phyloP scores from a whole-genome alignment of 805 yeast genomes.

The Ogataea saltuana region DNA sequence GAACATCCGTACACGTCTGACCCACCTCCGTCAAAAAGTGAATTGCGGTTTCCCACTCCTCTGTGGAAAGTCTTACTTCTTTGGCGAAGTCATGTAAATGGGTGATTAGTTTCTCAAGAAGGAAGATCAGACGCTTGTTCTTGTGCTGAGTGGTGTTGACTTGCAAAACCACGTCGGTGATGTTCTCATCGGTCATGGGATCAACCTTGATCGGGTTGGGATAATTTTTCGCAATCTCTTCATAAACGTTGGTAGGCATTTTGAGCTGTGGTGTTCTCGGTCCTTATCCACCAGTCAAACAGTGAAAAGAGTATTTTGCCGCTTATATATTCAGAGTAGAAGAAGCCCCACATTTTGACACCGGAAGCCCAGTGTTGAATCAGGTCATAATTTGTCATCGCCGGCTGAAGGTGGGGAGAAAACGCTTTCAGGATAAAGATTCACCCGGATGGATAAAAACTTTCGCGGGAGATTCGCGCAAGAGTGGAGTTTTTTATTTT shows the following conservation, averaged over 20 bases:
- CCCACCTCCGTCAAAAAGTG: conserved; percentile 12
- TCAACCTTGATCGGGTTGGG: conserved; percentile 13
- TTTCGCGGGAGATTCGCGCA: no score
- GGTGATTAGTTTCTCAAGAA: conserved; percentile 5
- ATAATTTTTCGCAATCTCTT: conserved; percentile 4
- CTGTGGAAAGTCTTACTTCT: conserved; percentile 14
- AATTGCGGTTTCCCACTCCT: conserved; percentile 12
- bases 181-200: conserved; percentile 14
- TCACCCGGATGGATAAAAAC: not conserved
- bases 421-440: not conserved
- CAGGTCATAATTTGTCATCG: not conserved
- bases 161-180: conserved; percentile 12
- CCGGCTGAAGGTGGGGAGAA: not conserved
- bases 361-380: no score
- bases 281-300: not conserved
- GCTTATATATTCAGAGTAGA: not conserved
- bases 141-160: conserved; percentile 13
- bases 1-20: conserved; percentile 13
- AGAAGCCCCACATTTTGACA: no score
- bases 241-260: conserved; percentile 6
- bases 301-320: not conserved
- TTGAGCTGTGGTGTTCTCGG: not conserved
- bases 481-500: not conserved
- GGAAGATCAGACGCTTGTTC: conserved; percentile 5
- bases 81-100: conserved; percentile 9